Evolutionary conservation across 2,329 filamentous ascomycete species (phyloP), one percentile per base, ranked within the genome.

Genomic region (Moelleriella libera): DNA sequence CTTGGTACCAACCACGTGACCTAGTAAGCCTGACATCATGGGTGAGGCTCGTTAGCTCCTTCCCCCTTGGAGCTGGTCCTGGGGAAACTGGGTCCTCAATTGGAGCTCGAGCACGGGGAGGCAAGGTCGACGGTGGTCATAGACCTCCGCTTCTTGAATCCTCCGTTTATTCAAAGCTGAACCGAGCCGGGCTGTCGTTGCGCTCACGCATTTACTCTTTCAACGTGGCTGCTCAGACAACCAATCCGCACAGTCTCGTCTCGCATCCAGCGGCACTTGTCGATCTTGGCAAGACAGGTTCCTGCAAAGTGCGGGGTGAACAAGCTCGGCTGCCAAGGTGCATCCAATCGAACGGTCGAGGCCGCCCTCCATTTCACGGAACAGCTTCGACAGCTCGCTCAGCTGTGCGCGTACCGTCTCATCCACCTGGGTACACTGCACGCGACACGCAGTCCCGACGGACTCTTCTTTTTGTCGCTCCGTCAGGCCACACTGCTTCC

Each of bases 291-390:
- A 21, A 21, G 21, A 21, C 21, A 21, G 34, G 8, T 37, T 37
- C 34, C 48, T 43, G 32, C 44, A 50, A 48, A 50, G 55, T 57
- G 55, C 55, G 55, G 55, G 55, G 55, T 55, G 54, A 37, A 51
- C 42, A 44, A 37, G 48, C 47, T 41, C 49, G 39, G 47, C 51
- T 53, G 53, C 50, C 45, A 51, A 53, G 49, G 48, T 45, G 46
- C 53, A 50, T 54, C 57, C 59, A 60, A 63, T 63, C 55, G 57
- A 42, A 9, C 52, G 51, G 45, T 53, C 54, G 50, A 51, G 47
- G 48, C 57, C 60, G 52, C 60, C 59, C 60, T 58, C 60, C 58
- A 53, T 30, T n/a, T 37, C 21, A 21, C 34, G n/a, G n/a, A 8
- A 30, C 40, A 42, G 40, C 52, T 48, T 48, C 47, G 39, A 47